Conservation (phyloP, 2,329 filamentous ascomycete genomes). For the Hymenoscyphus repandus region DNA sequence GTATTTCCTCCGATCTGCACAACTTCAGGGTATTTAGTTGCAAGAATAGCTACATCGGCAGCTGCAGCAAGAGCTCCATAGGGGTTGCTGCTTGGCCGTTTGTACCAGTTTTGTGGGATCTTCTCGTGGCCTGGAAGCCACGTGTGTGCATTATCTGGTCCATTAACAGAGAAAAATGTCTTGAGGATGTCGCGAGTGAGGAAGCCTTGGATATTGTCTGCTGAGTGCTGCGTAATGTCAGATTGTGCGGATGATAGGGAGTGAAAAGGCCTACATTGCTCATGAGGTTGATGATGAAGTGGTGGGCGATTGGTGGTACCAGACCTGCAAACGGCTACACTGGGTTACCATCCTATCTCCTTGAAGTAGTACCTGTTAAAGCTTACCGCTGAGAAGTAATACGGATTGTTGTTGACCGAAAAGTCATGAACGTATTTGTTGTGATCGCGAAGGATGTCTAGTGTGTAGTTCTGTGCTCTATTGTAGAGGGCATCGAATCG, state of each 20-base stretch:
- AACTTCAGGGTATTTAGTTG: constrained; percentile 31
- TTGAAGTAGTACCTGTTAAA: neutral
- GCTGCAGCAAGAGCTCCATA: constrained; percentile 40
- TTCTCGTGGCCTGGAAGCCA: constrained; percentile 9
- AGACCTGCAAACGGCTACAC: constrained; percentile 11
- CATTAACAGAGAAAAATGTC: constrained; percentile 18
- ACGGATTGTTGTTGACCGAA: constrained; percentile 37
- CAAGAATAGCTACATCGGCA: constrained; percentile 36
- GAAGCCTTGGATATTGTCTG: constrained; percentile 10
- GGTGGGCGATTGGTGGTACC: constrained; percentile 10
- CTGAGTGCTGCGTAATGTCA: constrained; percentile 1
- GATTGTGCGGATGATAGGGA: neutral
- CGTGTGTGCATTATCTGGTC: constrained; percentile 13
- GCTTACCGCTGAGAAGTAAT: constrained; percentile 43
- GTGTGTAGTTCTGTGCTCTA: constrained; percentile 7
- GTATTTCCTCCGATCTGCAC: constrained; percentile 44
- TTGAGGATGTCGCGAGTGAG: constrained; percentile 31
- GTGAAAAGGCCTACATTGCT: constrained; percentile 1
- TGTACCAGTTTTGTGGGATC: constrained; percentile 20
- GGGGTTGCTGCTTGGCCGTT: constrained; percentile 9
- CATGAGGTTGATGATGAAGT: constrained; percentile 7
- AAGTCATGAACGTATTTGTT: constrained; percentile 8
- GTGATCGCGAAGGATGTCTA: constrained; percentile 13
- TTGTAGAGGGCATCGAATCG: constrained; percentile 11
- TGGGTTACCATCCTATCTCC: no score